A percentile compares a stretch with the other conserved stretches of the same genome.
These are phyloP conservation scores for Podaxis mareebaensis DNA, from an alignment of 768 basidiomycete species.

Conservation along the genomic window DNA sequence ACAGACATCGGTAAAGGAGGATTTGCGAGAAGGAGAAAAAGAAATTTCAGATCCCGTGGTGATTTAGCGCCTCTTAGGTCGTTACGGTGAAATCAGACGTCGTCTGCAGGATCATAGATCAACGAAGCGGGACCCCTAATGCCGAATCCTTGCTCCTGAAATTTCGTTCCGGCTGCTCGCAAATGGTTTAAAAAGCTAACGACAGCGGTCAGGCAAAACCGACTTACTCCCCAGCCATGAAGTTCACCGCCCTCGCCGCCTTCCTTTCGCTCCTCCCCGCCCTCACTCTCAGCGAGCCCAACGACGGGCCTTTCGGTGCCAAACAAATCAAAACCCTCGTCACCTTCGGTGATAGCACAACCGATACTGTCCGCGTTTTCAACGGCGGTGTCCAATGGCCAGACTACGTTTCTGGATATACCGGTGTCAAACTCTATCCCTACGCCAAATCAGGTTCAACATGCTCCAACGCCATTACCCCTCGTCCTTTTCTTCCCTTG, in stretches of 20 bases:
- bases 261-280: background rate
- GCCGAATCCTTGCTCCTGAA: background rate
- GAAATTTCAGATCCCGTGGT: background rate
- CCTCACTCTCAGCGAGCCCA: background rate
- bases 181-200: background rate
- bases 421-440: conserved; percentile 51
- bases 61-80: background rate
- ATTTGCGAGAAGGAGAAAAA: background rate
- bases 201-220: background rate
- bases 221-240: background rate
- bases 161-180: background rate
- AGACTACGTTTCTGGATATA: conserved; percentile 56
- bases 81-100: too few species aligned
- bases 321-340: conserved; percentile 60
- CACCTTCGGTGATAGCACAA: conserved; percentile 69
- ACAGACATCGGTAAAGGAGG: background rate
- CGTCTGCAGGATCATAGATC: too few species aligned
- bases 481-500: conserved; percentile 55
- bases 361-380: conserved; percentile 43
- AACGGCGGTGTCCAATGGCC: conserved; percentile 60
- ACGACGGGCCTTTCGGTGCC: background rate
- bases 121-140: background rate
- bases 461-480: conserved; percentile 64
- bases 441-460: conserved; percentile 65
- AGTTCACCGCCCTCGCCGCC: background rate